These are phyloP conservation scores for Insectozyma bohioensis DNA, from an alignment of 1,139 yeast genomes.

Conservation along the genomic window DNA sequence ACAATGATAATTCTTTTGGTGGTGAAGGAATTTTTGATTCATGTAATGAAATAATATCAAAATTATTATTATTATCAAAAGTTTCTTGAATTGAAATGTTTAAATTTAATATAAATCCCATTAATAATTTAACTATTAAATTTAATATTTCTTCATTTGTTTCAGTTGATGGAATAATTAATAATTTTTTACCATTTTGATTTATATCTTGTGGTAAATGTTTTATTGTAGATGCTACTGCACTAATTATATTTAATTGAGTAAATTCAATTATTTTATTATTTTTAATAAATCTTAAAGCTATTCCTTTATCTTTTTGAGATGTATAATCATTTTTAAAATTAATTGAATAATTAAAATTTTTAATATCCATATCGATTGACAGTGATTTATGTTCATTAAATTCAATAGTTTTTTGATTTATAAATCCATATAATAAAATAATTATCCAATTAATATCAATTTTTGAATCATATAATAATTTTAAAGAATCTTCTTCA, in stretches of 20 bases:
- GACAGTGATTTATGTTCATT: conserved; percentile 9
- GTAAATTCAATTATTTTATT: conserved; percentile 41
- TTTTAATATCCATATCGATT: conserved; percentile 3
- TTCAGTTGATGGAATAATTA: conserved; percentile 30
- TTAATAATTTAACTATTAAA: conserved; percentile 30
- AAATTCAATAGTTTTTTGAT: conserved; percentile 15
- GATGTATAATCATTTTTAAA: conserved; percentile 22
- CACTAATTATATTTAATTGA: conserved; percentile 62
- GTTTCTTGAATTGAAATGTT: conserved; percentile 6
- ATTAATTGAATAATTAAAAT: conserved; percentile 1
- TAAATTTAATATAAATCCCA: conserved; percentile 23
- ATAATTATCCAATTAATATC: conserved; percentile 13
- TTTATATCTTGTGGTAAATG: conserved; percentile 55
- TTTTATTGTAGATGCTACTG: conserved; percentile 61
- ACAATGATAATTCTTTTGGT: conserved; percentile 4
- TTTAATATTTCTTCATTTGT: conserved; percentile 25
- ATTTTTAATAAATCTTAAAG: conserved; percentile 24
- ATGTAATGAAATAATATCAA: conserved; percentile 9
- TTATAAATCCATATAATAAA: conserved; percentile 14
- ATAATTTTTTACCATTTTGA: conserved; percentile 37
- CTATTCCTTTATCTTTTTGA: conserved; percentile 40
- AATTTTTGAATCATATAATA: conserved; percentile 7
- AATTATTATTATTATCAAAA: too few relatives aligned
- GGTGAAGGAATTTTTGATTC: conserved; percentile 5
- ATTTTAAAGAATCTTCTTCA: conserved; percentile 5